phyloP scores from a whole-genome alignment of 192 early-diverging fungal genomes.

The Coemansia sp. region DNA sequence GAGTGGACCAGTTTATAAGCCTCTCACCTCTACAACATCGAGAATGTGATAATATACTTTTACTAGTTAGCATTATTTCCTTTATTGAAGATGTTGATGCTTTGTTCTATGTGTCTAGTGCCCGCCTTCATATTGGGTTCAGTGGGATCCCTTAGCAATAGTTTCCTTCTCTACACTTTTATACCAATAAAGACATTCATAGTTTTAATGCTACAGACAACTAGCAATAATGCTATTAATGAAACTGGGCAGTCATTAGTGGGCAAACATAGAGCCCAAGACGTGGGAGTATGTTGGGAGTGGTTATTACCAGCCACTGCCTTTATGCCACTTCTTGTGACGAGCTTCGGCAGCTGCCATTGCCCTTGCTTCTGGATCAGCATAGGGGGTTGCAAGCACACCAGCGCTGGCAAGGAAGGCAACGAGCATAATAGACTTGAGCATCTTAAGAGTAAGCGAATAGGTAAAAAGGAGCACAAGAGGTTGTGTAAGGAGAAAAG shows the following conservation, averaged over 20 bases:
- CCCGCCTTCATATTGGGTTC: too few relatives aligned
- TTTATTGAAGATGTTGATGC: too few relatives aligned
- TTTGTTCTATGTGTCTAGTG: too few relatives aligned
- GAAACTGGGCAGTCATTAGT: background rate
- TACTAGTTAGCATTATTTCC: too few relatives aligned
- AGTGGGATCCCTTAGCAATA: too few relatives aligned
- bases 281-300: background rate
- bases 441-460: background rate
- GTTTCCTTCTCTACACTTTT: too few relatives aligned
- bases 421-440: background rate
- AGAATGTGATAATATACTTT: too few relatives aligned
- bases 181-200: background rate
- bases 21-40: too few relatives aligned
- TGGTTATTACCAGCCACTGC: background rate
- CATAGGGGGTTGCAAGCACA: background rate
- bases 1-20: too few relatives aligned
- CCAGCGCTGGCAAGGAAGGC: background rate
- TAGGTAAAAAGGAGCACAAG: background rate
- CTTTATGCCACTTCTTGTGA: background rate
- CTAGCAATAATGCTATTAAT: background rate
- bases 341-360: background rate
- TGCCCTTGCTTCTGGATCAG: background rate
- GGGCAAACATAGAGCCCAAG: too few relatives aligned
- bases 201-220: background rate
- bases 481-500: background rate